Evolutionary conservation across 2,329 filamentous ascomycete species (phyloP), one percentile per base, ranked within the genome.

Genomic region (Epichloe hybrida): DNA sequence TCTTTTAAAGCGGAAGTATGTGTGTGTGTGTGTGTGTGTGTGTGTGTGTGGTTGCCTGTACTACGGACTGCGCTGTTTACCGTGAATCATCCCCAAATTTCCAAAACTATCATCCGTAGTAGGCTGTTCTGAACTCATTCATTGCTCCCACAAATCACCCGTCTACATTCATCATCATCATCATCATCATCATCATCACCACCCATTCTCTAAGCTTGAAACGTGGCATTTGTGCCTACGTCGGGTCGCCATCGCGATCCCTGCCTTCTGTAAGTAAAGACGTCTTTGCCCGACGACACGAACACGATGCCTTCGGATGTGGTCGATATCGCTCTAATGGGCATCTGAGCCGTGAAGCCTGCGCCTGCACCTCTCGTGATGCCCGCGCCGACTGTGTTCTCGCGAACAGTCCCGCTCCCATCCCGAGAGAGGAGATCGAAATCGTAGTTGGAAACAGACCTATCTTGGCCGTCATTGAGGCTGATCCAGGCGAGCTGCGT

Each of bases 401-500:
- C 57, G 20, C 51, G 39, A 34, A 59, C 40, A 5, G 12, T 38
- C 12, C 51, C 54, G 34, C 50, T 43, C 3, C 47, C 45, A 8
- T 52, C 54, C 4, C 50, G 43, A 34, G 48, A 49, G 8, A 60
- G 15, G 37, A 60, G 50, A 13, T 47, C 50, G 5, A 54, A 58
- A 27, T 57, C 53, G 17, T 55, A 56, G 2, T 31, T 43, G 4
- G 7, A 15, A 15, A n/a, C 7, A 3, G 41, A 38, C 41, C 5
- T 5, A 4, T 34, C 49, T 17, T 17, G 44, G 1, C 11, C 38
- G 15, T 50, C 17, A 11, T 37, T 39, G 7, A 50, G 46, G 12
- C 50, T 53, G 17, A 59, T 35, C 58, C 56, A 59, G 7, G 42
- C 42, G 36, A 58, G 36, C n/a, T 58, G 55, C 3, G 20, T 50